These are phyloP conservation scores for Dothistroma pini DNA, from an alignment of 2,329 filamentous ascomycete species.

Conservation along the genomic window DNA sequence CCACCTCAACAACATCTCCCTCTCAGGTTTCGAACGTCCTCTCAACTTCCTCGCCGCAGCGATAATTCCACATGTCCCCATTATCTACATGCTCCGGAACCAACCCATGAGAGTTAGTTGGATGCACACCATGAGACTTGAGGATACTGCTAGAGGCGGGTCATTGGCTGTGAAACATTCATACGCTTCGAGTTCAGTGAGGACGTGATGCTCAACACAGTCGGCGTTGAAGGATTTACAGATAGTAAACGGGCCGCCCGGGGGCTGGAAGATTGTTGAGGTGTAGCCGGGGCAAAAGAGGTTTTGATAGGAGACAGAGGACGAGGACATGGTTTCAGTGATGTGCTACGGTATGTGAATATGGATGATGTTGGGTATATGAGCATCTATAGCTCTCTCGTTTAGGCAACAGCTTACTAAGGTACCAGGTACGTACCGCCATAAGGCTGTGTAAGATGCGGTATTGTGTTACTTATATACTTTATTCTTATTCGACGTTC, in stretches of 20 bases:
- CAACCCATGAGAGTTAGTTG: not conserved
- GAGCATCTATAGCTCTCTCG: not conserved
- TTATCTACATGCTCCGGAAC: not conserved
- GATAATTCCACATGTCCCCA: not conserved
- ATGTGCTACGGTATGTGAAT: not conserved
- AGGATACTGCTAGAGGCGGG: conserved; percentile 8
- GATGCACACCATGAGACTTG: conserved; percentile 9
- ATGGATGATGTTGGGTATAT: not conserved
- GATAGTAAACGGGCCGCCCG: not conserved
- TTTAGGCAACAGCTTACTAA: not conserved
- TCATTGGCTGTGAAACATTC: conserved; percentile 9
- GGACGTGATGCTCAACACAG: conserved; percentile 1
- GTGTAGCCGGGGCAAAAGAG: not conserved
- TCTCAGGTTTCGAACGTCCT: too few species aligned
- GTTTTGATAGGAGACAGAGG: not conserved
- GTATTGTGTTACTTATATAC: not conserved
- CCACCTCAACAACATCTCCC: not conserved
- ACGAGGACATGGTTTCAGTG: not conserved
- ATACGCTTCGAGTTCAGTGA: conserved; percentile 10
- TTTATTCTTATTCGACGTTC: not conserved
- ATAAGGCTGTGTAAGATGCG: not conserved
- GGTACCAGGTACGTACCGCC: not conserved
- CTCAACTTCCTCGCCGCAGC: not conserved
- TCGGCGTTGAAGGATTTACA: conserved; percentile 4
- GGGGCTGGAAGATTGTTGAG: conserved; percentile 3